These are phyloP conservation scores for Boletus hoseneyae DNA, from an alignment of 1,284 basidiomycete species.

Conservation along the genomic window DNA sequence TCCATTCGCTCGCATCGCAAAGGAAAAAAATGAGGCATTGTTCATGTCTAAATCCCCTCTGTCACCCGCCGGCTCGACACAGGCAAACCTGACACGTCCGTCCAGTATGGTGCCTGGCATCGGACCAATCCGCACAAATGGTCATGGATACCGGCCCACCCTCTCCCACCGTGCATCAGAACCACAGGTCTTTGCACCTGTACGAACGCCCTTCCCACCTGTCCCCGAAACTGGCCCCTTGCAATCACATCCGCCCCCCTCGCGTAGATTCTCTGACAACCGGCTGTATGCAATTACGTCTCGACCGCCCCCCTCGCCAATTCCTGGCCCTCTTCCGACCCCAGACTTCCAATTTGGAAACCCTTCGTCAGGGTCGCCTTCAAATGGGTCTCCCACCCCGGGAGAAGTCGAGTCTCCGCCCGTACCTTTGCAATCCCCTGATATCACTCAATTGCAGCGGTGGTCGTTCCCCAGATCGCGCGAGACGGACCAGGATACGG, in stretches of 20 bases:
- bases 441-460: slow-evolving; percentile 25
- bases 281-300: slow-evolving; percentile 46
- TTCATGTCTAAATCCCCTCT: slow-evolving; percentile 39
- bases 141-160: slow-evolving; percentile 31
- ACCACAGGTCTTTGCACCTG: slow-evolving; percentile 31
- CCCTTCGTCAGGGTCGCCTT: slow-evolving; percentile 43
- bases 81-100: slow-evolving; percentile 25
- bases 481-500: slow-evolving; percentile 47
- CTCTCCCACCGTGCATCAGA: slow-evolving; percentile 46
- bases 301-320: slow-evolving; percentile 49
- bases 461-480: slow-evolving; percentile 31
- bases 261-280: slow-evolving; percentile 42
- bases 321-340: slow-evolving; percentile 67
- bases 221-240: slow-evolving; percentile 25
- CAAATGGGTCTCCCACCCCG: slow-evolving; percentile 39
- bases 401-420: slow-evolving; percentile 50
- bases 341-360: slow-evolving; percentile 68
- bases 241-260: slow-evolving; percentile 6
- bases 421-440: slow-evolving; percentile 19
- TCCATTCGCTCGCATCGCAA: slow-evolving; percentile 58
- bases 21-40: slow-evolving; percentile 51
- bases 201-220: slow-evolving; percentile 32
- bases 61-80: slow-evolving; percentile 29
- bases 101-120: slow-evolving; percentile 15
- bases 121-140: slow-evolving; percentile 20